These are phyloP conservation scores for Lasiosphaeria ovina DNA, from an alignment of 495 filamentous ascomycete species.

Conservation along the genomic window DNA sequence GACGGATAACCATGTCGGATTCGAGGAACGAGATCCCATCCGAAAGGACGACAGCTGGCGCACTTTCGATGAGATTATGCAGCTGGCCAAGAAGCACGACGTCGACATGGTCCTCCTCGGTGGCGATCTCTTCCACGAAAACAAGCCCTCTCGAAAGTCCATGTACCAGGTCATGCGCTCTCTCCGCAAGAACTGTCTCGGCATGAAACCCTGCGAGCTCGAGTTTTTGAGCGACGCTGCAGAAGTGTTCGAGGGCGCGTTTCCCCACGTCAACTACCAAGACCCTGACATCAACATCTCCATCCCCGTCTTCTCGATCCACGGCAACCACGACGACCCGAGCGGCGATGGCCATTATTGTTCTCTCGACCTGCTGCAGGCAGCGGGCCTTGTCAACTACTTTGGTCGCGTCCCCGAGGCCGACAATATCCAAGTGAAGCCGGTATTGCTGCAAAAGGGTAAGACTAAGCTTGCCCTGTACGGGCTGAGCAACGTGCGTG, in stretches of 20 bases:
- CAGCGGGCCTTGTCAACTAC: conserved; percentile 91
- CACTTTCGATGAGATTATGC: conserved; percentile 94
- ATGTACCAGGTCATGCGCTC: conserved; percentile 98
- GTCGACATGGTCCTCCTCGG: conserved; percentile 95
- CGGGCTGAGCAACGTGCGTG: conserved; percentile 93
- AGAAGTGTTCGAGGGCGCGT: conserved; percentile 80
- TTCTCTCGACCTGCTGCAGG: conserved; percentile 85
- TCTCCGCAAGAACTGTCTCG: conserved; percentile 87
- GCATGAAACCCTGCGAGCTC: conserved; percentile 91
- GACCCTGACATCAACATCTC: conserved; percentile 97
- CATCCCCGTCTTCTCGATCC: conserved; percentile 96
- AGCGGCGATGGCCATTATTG: conserved; percentile 88
- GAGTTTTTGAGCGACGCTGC: conserved; percentile 91
- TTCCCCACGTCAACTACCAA: conserved; percentile 95
- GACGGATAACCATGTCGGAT: conserved; percentile 97
- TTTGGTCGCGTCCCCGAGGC: conserved; percentile 88
- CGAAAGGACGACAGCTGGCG: conserved; percentile 97
- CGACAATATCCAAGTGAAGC: conserved; percentile 88
- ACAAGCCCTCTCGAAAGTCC: conserved; percentile 91
- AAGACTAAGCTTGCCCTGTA: conserved; percentile 92
- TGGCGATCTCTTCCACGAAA: conserved; percentile 97
- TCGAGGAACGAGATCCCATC: conserved; percentile 87
- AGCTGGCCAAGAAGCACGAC: conserved; percentile 78
- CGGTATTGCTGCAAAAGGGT: conserved; percentile 90
- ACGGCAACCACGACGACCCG: conserved; percentile 98